Evolutionary conservation across 495 filamentous ascomycete genomes (phyloP), one percentile per base, ranked within the genome.

Genomic region (Sporormia fimetaria): DNA sequence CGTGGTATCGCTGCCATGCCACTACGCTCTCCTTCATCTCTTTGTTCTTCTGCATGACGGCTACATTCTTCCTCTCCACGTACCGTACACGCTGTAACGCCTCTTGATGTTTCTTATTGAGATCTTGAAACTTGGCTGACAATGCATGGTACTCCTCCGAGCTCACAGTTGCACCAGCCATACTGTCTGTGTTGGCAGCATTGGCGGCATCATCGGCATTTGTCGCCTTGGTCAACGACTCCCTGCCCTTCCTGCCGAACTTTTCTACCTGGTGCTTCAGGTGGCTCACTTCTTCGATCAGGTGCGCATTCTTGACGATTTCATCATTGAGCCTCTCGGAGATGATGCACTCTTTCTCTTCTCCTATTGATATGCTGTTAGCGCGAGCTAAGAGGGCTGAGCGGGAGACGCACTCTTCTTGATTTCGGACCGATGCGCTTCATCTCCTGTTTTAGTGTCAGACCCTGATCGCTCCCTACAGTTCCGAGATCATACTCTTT

Each of bases 11-110:
- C 18, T 53, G 44, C 54, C 54, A 57, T 14, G 37, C 42, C 21
- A 27, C 31, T 7, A 47, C 36, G 8, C 14, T 50, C 24, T 49
- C 43, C 30, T 57, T 59, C 35, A 55, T 49, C 28, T 53, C 41
- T 20, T 26, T 35, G 14, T 43, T 52, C 41, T 60, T 54, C 28
- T 53, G 34, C 38, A 37, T 37, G n/a, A 49, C 40, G 10, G 28
- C 25, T 11, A 37, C 26, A 20, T 40, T 44, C 44, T 48, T 46
- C 40, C 12, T 39, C 27, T 41, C 26, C 2, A 27, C 33, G 48
- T 42, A 42, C 47, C 35, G 40, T 11, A 42, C 32, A 27, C 36
- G 29, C 12, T 36, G 37, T 9, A 35, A 11, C 3, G 42, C 25
- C 11, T 54, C 47, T 9, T 43, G 32, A 27, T 45, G 27, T 20